Evolutionary conservation across 129 eudicot species (phyloP), one percentile per base, ranked within the genome.

Genomic region (Chrysanthemum makinoi): DNA sequence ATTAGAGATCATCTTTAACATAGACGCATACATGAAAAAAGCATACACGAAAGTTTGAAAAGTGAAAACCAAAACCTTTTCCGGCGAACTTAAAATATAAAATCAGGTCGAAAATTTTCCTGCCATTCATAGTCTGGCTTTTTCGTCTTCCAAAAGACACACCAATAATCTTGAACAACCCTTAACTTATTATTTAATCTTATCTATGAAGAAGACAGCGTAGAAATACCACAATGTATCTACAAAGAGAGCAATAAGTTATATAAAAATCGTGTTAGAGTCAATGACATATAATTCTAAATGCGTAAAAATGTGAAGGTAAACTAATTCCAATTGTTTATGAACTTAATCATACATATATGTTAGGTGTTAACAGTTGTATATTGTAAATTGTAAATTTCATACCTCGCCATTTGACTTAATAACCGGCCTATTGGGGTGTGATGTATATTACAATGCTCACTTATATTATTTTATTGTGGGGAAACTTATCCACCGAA

Each of bases 21-120:
- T 68, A 60, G 62, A 68, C 61, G 61, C n/a, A 48, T 28, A 1
- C 61, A 51, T 51, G 17, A 33, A 50, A 48, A 26, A 20, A 68
- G 24, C 24, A 22, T 10, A 9, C 13, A 10, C 15, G 20, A 19
- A 10, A 48, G 2, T 50, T 15, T 18, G 56, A 46, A n/a, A n/a
- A n/a, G n/a, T n/a, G n/a, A n/a, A 61, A 61, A 61, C 66, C 46
- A 61, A 26, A 26, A 61, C 14, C 10, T 19, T 46, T 20, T 47
- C 55, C 71, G 61, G 57, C 72, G 8, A 68, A 51, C 22, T 26
- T 68, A 2, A 14, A 24, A 18, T 13, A 8, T 20, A 49, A 24
- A 67, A 2, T 49, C 47, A 6, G 54, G 46, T 35, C n/a, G 10
- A 16, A 62, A 13, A n/a, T 0, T 17, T 54, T 17, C 5, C 74